Conservation (phyloP, 2,329 filamentous ascomycete species). For the Hypomyces perniciosus region DNA sequence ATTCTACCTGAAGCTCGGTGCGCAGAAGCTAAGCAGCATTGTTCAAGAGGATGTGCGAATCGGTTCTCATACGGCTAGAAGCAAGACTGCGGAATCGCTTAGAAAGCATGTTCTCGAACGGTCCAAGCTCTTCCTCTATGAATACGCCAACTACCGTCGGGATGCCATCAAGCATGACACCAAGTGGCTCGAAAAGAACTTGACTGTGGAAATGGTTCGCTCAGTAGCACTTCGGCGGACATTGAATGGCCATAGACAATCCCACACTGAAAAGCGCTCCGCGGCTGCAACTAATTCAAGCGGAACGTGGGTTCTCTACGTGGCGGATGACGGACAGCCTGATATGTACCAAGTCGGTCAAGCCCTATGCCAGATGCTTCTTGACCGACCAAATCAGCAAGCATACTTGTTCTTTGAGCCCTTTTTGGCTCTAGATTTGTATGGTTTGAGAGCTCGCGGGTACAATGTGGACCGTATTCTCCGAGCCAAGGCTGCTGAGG, state of each 20-base stretch:
- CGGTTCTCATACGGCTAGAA: constrained; percentile 59
- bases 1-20: constrained; percentile 79
- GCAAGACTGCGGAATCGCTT: constrained; percentile 61
- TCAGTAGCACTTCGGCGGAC: constrained; percentile 71
- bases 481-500: constrained; percentile 79
- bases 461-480: constrained; percentile 97
- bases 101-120: constrained; percentile 81
- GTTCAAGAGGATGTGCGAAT: constrained; percentile 74
- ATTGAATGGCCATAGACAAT: constrained; percentile 63
- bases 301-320: constrained; percentile 63
- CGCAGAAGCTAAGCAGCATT: constrained; percentile 66
- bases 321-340: constrained; percentile 60
- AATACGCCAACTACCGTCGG: constrained; percentile 59
- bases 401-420: constrained; percentile 88
- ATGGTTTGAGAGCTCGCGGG: constrained; percentile 75
- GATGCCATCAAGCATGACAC: constrained; percentile 81
- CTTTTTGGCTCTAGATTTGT: constrained; percentile 77
- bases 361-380: constrained; percentile 72
- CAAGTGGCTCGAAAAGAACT: constrained; percentile 83
- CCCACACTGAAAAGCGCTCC: constrained; percentile 67
- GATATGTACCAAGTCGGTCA: constrained; percentile 92
- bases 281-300: constrained; percentile 57
- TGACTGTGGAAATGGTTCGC: constrained; percentile 71
- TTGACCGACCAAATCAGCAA: constrained; percentile 78
- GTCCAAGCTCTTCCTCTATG: constrained; percentile 83